A percentile compares a stretch with the other conserved stretches of the same genome.
Conservation (phyloP, 1,139 yeast genomes). For the Zygoascus sp. region DNA sequence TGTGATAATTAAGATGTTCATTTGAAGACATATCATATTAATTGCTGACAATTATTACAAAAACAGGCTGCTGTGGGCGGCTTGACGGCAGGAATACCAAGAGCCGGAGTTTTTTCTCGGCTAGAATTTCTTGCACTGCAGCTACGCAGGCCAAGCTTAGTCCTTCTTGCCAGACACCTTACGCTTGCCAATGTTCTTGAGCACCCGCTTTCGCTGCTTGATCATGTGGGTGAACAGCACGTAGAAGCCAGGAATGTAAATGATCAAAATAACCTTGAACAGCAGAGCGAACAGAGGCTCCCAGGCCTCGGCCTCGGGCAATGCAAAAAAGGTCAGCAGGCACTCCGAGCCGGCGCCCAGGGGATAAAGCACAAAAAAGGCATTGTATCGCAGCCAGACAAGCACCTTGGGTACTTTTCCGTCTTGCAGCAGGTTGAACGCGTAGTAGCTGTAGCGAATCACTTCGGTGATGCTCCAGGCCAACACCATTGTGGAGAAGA, state of each 20-base stretch:
- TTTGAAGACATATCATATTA: no score
- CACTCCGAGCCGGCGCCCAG: conserved; percentile 86
- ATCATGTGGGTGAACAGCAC: conserved; percentile 84
- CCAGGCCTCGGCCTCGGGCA: conserved; percentile 54
- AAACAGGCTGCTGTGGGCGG: no score
- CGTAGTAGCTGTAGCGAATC: conserved; percentile 79
- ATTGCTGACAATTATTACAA: no score
- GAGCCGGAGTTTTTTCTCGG: no score
- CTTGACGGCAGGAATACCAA: no score
- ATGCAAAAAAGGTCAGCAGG: conserved; percentile 60
- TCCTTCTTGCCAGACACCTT: conserved; percentile 20
- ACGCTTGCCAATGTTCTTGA: conserved; percentile 32
- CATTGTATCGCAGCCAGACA: conserved; percentile 73
- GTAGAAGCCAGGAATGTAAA: conserved; percentile 84
- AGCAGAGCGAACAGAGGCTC: conserved; percentile 53
- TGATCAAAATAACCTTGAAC: conserved; percentile 53
- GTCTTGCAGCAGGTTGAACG: conserved; percentile 50
- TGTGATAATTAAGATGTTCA: no score
- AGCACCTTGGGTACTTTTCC: conserved; percentile 60
- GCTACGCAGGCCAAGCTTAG: conserved; percentile 5
- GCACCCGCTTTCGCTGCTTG: conserved; percentile 54
- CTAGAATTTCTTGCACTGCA: no score
- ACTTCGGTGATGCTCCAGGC: conserved; percentile 94
- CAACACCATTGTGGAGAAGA: conserved; percentile 60
- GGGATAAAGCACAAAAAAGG: conserved; percentile 82